Base-by-base conservation (phyloP, 345 rosid species). In the Gossypium raimondii region DNA sequence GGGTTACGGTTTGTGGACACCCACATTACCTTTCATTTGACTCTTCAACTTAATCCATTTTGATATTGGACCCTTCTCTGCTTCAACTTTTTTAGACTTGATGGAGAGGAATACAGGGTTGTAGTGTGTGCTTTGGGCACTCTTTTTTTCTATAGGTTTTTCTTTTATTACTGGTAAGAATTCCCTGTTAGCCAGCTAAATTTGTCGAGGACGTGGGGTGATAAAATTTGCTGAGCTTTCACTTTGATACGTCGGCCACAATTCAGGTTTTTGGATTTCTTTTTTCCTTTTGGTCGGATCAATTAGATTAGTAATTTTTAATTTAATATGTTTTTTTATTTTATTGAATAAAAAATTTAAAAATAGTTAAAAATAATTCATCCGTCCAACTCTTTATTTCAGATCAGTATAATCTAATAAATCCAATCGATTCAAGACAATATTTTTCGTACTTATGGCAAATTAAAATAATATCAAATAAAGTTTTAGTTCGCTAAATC, bases 11-110 rank as follows among this genome's bases (percentile, higher is more conserved):
- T 67, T 48, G 57, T 47, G 56, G 57, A 45, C 18, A 12, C 55
- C 57, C 56, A 67, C 57, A 14, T 41, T 22, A 48, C 56, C 56
- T 14, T 67, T 45, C 11, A 22, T 67, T 45, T 67, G 71, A 67
- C 56, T 47, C 29, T 18, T 47, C 0, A 47, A 18, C 10, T 45
- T 22, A 22, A n/a, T 22, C 38, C 38, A 34, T 34, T 14, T 5
- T 20, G 1, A 2, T 13, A 20, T 18, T 44, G 6, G 25, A 67
- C 55, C 71, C 70, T 66, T 65, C 11, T 4, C 38, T 34, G n/a
- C 1, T 63, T 63, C 48, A 38, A 38, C 7, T 34, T 17, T 63
- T 64, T 41, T 41, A 38, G 24, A 41, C 68, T 41, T 64, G 51
- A 64, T 38, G 1, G 14, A 9, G 14, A 13, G 50, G 50, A 41